Conservation (phyloP, 352 stramenopile genomes). For the Phytophthora tentaculata region DNA sequence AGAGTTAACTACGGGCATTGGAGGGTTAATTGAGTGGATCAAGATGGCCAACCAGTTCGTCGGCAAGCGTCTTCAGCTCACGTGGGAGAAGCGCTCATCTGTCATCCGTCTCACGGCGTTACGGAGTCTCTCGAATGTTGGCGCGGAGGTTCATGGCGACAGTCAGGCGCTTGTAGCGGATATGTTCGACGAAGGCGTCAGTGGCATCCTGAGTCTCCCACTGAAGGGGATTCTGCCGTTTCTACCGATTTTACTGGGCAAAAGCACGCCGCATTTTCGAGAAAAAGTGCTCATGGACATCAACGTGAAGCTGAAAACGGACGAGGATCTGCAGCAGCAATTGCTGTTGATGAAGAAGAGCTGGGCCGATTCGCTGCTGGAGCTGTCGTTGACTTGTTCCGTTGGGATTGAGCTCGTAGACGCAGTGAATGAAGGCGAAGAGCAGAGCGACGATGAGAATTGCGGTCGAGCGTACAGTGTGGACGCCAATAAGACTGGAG, state of each 20-base stretch:
- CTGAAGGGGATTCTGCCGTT: conserved; percentile 77
- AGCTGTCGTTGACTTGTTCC: conserved; percentile 74
- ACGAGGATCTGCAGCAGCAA: conserved; percentile 73
- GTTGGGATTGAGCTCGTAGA: conserved; percentile 22
- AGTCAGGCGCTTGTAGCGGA: conserved; percentile 39
- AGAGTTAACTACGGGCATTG: conserved; percentile 37
- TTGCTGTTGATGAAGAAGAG: conserved; percentile 74
- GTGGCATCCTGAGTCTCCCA: conserved; percentile 64
- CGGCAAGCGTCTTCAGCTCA: conserved; percentile 67
- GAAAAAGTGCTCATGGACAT: conserved; percentile 90
- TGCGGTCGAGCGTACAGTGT: conserved; percentile 63
- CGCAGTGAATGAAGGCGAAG: conserved; percentile 2
- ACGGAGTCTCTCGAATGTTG: conserved; percentile 56
- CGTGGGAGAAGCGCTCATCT: conserved; percentile 77
- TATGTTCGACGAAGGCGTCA: conserved; percentile 69
- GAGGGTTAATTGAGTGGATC: conserved; percentile 68
- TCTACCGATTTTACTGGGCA: conserved; percentile 63
- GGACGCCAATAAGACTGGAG: conserved; percentile 70
- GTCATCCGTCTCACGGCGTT: conserved; percentile 73
- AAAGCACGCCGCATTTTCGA: conserved; percentile 56
- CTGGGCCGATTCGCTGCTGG: conserved; percentile 78
- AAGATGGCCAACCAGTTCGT: conserved; percentile 69
- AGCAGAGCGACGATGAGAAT: conserved; percentile 14
- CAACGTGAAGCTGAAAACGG: conserved; percentile 86
- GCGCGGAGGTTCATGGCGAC: conserved; percentile 3